phyloP scores from a whole-genome alignment of 768 basidiomycete genomes.

The Phanerochaete carnosa region DNA sequence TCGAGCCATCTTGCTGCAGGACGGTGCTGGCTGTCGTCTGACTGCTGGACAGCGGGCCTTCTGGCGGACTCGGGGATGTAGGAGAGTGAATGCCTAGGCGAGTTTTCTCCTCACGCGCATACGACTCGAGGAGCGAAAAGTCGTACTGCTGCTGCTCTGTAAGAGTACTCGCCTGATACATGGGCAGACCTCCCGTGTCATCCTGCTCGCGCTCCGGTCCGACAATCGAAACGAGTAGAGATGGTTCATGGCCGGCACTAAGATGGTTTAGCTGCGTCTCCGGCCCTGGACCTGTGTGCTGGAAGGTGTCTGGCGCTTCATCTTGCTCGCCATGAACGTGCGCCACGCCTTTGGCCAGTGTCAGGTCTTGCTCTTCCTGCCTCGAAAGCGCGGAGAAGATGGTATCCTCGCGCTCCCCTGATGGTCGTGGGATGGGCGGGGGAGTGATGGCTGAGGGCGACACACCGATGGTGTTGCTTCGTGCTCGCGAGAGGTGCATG shows the following conservation, averaged over 20 bases:
- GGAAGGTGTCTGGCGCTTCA: conserved; percentile 16
- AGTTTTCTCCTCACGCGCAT: conserved; percentile 66
- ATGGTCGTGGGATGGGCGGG: conserved; percentile 29
- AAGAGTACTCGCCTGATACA: conserved; percentile 57
- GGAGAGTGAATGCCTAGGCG: conserved; percentile 57
- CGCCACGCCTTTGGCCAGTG: conserved; percentile 33
- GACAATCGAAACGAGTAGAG: conserved; percentile 36
- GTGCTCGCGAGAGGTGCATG: conserved; percentile 69
- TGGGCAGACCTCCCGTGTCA: conserved; percentile 51
- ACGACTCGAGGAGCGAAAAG: conserved; percentile 74
- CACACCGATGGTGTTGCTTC: conserved; percentile 52
- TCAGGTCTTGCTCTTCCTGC: conserved; percentile 47
- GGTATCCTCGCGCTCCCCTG: conserved; percentile 22
- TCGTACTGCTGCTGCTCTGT: conserved; percentile 57
- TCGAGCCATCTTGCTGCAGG: neutral
- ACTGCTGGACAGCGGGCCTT: conserved; percentile 15
- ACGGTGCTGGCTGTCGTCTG: conserved; percentile 7
- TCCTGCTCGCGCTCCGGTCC: conserved; percentile 26
- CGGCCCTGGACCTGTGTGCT: conserved; percentile 31
- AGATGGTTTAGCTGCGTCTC: conserved; percentile 37
- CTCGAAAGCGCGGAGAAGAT: conserved; percentile 42
- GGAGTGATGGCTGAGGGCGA: conserved; percentile 31
- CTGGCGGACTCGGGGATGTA: conserved; percentile 6
- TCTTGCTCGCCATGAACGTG: conserved; percentile 1
- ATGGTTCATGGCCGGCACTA: conserved; percentile 41